Evolutionary conservation across 305 asterid species (phyloP), one percentile per base, ranked within the genome.

Genomic region (Plantago lanceolata): DNA sequence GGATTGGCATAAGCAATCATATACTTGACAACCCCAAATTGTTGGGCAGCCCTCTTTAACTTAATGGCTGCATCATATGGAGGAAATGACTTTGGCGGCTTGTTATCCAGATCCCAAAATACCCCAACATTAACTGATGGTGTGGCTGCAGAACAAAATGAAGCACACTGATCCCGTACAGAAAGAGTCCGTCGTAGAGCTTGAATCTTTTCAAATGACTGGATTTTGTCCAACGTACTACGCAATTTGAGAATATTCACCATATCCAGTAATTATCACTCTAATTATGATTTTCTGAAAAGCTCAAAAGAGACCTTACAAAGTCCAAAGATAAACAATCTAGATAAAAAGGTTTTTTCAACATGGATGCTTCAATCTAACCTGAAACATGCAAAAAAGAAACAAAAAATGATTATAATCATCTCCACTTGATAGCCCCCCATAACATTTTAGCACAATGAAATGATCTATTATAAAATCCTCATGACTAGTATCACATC

Each of bases 21-120:
- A 57, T 79, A 76, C 54, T 72, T 84, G 26, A 89, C 95, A 61
- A 81, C 79, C n/a, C 98, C 98, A 55, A 92, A 85, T 66, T 75
- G 73, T 35, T 71, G 79, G 37, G 87, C 85, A 12, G 94, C 89
- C 57, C 78, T 85, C 67, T 73, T 86, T 57, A 92, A 57, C 72
- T 75, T 72, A 13, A 76, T 55, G 18, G 98, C 96, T 57, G 95
- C 96, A 69, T 89, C 96, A 68, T 73, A 89, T 7, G 95, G 95
- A 14, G 89, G 88, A 63, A 75, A 50, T 16, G 89, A 66, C 64
- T 84, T 89, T 12, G 95, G 96, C 28, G 93, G 90, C 76, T 89
- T 89, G 83, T 92, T 92, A 69, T 86, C 95, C 65, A 92, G 78
- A 79, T 92, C 95, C 96, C 96, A 92, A 67, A 89, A 89, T 68